Evolutionary conservation across 352 stramenopile species (phyloP).

Genomic region (Thalassiosira pacifica): DNA sequence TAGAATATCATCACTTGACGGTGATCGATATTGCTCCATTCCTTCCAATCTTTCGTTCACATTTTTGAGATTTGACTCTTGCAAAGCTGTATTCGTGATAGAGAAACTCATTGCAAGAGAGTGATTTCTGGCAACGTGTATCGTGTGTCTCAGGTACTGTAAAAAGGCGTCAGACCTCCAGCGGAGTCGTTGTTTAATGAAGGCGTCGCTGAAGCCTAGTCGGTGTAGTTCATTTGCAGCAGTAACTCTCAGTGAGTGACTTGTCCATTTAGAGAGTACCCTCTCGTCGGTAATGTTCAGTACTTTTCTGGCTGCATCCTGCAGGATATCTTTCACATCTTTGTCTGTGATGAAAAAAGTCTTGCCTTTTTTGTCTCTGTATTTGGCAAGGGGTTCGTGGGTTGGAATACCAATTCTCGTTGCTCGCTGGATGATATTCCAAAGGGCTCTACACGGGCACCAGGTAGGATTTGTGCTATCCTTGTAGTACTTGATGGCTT

Average conservation of each 20-base stretch:
- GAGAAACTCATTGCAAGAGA: not conserved
- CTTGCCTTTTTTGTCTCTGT: conserved; percentile 1
- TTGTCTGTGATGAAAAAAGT: conserved; percentile 7
- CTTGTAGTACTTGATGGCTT: conserved; percentile 13
- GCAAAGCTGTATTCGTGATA: not conserved
- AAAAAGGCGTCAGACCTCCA: conserved; percentile 34
- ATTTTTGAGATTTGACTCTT: not conserved
- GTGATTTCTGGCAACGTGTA: not conserved
- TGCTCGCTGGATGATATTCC: not conserved
- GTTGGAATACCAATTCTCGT: not conserved
- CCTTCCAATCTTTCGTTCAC: not conserved
- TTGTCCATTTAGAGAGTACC: not conserved
- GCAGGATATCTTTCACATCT: conserved; percentile 2
- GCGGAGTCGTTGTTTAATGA: conserved; percentile 18
- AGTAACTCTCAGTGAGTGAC: conserved; percentile 30
- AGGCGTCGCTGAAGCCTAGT: conserved; percentile 12
- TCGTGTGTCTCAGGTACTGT: conserved; percentile 32
- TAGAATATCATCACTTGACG: not conserved
- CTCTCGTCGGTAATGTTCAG: not conserved
- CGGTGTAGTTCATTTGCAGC: conserved; percentile 27
- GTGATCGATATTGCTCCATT: not conserved
- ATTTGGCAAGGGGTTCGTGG: conserved; percentile 3
- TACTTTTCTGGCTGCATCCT: not conserved
- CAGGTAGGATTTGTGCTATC: not conserved
- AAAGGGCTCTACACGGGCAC: not conserved